Percentiles rank a stretch among this genome's conserved stretches.
These are phyloP conservation scores for Trypanosoma congolense DNA, from an alignment of 208 protist species.

Conservation along the genomic window DNA sequence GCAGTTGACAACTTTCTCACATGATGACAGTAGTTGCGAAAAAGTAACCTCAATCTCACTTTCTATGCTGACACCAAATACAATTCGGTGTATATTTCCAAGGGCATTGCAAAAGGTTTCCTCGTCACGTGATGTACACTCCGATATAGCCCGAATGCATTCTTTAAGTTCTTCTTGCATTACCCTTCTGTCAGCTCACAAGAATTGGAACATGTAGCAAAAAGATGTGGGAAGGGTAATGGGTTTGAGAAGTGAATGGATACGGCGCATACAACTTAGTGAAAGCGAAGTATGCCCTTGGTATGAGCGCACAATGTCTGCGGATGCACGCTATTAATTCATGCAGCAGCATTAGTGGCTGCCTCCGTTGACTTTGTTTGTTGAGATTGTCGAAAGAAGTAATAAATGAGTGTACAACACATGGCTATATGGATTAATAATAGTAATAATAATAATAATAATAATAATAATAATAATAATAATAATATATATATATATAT, in stretches of 20 bases:
- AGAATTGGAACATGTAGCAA: too few relatives aligned
- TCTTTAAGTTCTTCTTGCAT: conserved; percentile 22
- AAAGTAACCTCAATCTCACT: not conserved
- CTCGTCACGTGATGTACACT: conserved; percentile 8
- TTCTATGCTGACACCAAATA: conserved; percentile 10
- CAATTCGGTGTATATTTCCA: conserved; percentile 15
- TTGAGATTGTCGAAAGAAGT: too few relatives aligned
- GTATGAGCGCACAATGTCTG: too few relatives aligned
- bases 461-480: conserved; percentile 8
- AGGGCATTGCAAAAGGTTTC: conserved; percentile 3
- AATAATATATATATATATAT: conserved; percentile 8
- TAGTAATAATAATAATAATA: conserved; percentile 4
- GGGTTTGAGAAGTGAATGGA: too few relatives aligned
- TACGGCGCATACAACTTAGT: too few relatives aligned
- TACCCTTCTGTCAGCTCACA: too few relatives aligned
- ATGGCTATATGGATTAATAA: not conserved
- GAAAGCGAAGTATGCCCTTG: too few relatives aligned
- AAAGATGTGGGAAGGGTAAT: too few relatives aligned
- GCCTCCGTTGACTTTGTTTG: too few relatives aligned
- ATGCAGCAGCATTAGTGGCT: too few relatives aligned
- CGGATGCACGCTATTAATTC: too few relatives aligned
- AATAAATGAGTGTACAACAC: too few relatives aligned
- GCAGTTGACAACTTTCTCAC: conserved; percentile 9
- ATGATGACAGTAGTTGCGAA: conserved; percentile 6
- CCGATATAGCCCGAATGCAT: conserved; percentile 12